Conservation (phyloP, 352 stramenopile genomes). For the Aphanomyces euteiches region DNA sequence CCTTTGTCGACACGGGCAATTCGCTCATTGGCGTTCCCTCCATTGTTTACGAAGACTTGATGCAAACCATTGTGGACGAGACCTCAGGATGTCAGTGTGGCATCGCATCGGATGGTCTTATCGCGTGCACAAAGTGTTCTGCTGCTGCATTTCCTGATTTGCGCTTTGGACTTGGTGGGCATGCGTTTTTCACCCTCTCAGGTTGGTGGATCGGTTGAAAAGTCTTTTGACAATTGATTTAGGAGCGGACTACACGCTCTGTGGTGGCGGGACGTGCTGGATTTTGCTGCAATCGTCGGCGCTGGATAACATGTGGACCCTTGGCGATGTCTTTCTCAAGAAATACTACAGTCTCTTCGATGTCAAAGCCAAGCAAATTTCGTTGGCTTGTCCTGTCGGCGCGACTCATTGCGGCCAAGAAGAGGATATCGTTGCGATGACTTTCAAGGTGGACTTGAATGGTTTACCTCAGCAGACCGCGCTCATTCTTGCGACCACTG, state of each 20-base stretch:
- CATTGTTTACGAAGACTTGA: conserved; percentile 69
- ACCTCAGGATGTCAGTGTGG: conserved; percentile 66
- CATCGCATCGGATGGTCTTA: conserved; percentile 71
- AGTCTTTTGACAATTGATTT: background rate
- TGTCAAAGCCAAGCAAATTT: conserved; percentile 76
- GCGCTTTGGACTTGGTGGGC: conserved; percentile 53
- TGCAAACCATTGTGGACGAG: conserved; percentile 63
- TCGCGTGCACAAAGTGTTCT: conserved; percentile 69
- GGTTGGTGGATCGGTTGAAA: conserved; percentile 8
- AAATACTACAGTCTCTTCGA: conserved; percentile 94
- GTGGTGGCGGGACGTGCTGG: conserved; percentile 70
- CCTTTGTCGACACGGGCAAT: conserved; percentile 97
- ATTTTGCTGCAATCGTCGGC: conserved; percentile 68
- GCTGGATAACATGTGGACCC: conserved; percentile 91
- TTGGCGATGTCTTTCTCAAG: conserved; percentile 96
- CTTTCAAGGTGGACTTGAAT: conserved; percentile 61
- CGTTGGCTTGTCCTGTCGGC: conserved; percentile 63
- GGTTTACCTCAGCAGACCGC: conserved; percentile 69
- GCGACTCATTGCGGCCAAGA: conserved; percentile 54
- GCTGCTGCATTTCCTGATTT: conserved; percentile 59
- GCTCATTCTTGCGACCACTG: conserved; percentile 67
- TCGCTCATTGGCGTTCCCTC: conserved; percentile 93
- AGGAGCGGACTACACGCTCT: conserved; percentile 67
- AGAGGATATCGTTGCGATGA: conserved; percentile 28
- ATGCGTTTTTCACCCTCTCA: conserved; percentile 65